phyloP scores from a whole-genome alignment of 176 grass and related monocot genomes.

The Musa beccarii region DNA sequence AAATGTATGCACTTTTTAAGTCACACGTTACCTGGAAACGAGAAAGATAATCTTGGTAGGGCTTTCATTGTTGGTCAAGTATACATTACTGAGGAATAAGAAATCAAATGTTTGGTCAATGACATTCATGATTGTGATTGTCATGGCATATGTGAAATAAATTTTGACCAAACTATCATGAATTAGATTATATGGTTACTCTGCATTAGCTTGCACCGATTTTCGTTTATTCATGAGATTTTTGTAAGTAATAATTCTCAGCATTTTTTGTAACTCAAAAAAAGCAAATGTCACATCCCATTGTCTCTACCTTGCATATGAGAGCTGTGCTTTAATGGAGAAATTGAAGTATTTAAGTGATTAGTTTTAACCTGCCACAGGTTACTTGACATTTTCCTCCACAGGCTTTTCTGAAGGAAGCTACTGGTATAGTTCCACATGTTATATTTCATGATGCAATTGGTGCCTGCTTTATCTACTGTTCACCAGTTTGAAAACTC shows the following conservation, averaged over 20 bases:
- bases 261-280: too few relatives aligned
- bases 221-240: background rate
- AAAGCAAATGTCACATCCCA: background rate
- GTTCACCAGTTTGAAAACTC: slow-evolving; percentile 97
- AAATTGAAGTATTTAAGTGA: slow-evolving; percentile 49
- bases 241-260: background rate
- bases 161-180: background rate
- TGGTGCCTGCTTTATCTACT: slow-evolving; percentile 99
- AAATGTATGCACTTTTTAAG: too few relatives aligned
- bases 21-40: too few relatives aligned
- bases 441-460: slow-evolving; percentile 99
- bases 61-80: too few relatives aligned
- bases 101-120: background rate
- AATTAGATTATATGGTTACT: background rate
- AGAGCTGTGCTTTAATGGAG: slow-evolving; percentile 26
- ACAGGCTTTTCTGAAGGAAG: slow-evolving; percentile 94
- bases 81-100: too few relatives aligned
- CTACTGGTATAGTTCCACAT: slow-evolving; percentile 94
- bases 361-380: slow-evolving; percentile 77
- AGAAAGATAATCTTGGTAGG: too few relatives aligned
- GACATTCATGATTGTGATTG: background rate
- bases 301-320: background rate
- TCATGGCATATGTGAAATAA: background rate
- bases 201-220: too few relatives aligned
- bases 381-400: slow-evolving; percentile 99